Evolutionary conservation across 768 basidiomycete genomes (phyloP), one percentile per base, ranked within the genome.

Genomic region (Strobilomyces echinocephalus): DNA sequence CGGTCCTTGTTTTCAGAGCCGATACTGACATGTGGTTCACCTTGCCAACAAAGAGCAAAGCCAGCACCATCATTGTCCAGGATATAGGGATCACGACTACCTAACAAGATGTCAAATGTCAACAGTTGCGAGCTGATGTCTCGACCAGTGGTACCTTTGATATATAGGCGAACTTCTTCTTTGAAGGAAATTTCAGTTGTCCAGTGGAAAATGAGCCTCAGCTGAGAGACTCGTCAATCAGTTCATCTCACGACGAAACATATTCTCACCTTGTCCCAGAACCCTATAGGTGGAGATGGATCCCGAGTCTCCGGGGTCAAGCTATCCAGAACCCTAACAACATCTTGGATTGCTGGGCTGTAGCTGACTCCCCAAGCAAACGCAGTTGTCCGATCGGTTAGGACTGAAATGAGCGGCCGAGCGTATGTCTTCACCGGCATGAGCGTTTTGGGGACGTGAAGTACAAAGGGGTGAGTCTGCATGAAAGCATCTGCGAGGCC

Each of bases 401-500:
- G 72, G 45, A 97, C 78, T 18, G 78, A 76, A 59, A 97, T 78
- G 12, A 73, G 69, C 4, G 93, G 91, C 42, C 80, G 78, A 1
- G 90, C 88, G 63, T 95, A 97, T 8, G 87, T 90, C 71, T 98
- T 98, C 61, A 95, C 88, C 0, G 95, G 88, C 89, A 94, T 95
- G 53, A 92, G 86, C 0, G 93, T 95, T 69, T 95, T 97, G 2
- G 93, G 91, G 33, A 95, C 77, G 39, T 71, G 57, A 38, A 94
- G 69, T 24, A 73, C 74, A 44, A 94, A 77, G 6, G 79, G 75
- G 2, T 73, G 69, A 28, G 79, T 74, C 7, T 78, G 80, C 28
- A 73, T 72, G 33, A 77, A 65, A 30, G 81, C 82, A 28, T 79
- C 76, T 50, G 80, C 72, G 4, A 72, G 66, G n/a, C 79, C 77